These are phyloP conservation scores for Lyophyllum decastes DNA, from an alignment of 768 basidiomycete genomes.

Conservation along the genomic window DNA sequence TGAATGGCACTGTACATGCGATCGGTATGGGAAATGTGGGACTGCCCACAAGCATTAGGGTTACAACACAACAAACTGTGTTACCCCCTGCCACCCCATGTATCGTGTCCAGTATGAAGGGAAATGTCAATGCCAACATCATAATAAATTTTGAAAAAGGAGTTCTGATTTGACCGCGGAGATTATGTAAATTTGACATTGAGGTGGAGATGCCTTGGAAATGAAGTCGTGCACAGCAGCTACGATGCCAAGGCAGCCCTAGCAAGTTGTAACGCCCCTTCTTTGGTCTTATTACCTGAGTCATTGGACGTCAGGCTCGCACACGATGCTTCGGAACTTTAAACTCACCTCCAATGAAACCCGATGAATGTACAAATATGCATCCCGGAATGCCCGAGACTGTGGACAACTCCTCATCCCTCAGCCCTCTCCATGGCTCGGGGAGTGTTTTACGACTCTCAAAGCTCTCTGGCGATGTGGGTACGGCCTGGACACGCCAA, in stretches of 20 bases:
- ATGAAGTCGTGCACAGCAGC: not conserved
- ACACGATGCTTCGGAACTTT: constrained; percentile 1
- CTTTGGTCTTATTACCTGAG: constrained; percentile 85
- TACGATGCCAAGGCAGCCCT: constrained; percentile 57
- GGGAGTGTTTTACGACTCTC: constrained; percentile 91
- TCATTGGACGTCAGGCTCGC: not conserved
- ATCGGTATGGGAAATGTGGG: not conserved
- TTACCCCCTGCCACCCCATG: not conserved
- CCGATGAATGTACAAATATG: constrained; percentile 93
- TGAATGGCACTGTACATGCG: not conserved
- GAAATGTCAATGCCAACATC: not conserved
- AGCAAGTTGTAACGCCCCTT: constrained; percentile 84
- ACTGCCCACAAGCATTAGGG: not conserved
- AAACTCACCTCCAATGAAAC: constrained; percentile 88
- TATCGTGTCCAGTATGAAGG: not conserved
- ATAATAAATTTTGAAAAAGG: not conserved
- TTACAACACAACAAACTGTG: not conserved
- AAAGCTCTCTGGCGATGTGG: constrained; percentile 80
- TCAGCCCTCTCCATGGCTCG: constrained; percentile 88
- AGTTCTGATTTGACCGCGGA: not conserved
- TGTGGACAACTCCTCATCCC: constrained; percentile 80
- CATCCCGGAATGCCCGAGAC: constrained; percentile 77
- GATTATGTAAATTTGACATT: not conserved
- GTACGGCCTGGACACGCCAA: constrained; percentile 95
- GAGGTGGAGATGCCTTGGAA: not conserved